Base-by-base conservation (phyloP, 805 yeast genomes). In the Candida easanensis region DNA sequence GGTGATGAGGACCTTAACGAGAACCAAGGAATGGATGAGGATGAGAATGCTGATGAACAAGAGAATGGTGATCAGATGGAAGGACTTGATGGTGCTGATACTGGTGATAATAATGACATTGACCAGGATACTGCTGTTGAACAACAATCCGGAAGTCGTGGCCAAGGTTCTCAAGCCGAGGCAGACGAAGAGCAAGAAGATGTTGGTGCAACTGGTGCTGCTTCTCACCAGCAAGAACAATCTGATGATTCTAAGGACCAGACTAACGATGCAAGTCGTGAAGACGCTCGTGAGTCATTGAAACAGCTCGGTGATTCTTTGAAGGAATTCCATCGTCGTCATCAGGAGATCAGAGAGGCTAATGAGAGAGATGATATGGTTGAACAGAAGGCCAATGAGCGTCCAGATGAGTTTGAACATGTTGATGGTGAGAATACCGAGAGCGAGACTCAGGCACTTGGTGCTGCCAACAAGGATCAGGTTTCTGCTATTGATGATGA, bases 301-400 rank as follows among this genome's bases (percentile, higher is more conserved):
- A 86, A 86, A 61, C 89, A 89, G 60, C 73, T 93, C 13, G 98
- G 99, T 40, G 97, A 90, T 63, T 79, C 96, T 1, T 61, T 90
- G 66, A 87, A 91, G 54, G 96, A 90, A 58, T 91, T 85, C 66
- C 95, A 91, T 60, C 84, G 88, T 60, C 84, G 96, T 54, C 81
- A 85, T 50, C 88, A 87, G 61, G 97, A 89, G 54, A 91, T 93
- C 48, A 73, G 82, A 51, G 90, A 87, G 50, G 79, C 86, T 9
- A 65, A 75, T 3, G 65, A 69, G 26, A 66, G 65, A 20, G 78
- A 76, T 39, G 79, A 79, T 32, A 62, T 58, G 4, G 47, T 60
- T 20, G 80, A 81, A 11, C 74, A 77, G 41, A 66, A 70, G 19
- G 80, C 82, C 11, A 81, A 77, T 46, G 83, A 80, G 48, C 74